A percentile compares a stretch with the other conserved stretches of the same genome.
Evolutionary conservation across 805 yeast genomes (phyloP).

Genomic region (Ogataea minuta): DNA sequence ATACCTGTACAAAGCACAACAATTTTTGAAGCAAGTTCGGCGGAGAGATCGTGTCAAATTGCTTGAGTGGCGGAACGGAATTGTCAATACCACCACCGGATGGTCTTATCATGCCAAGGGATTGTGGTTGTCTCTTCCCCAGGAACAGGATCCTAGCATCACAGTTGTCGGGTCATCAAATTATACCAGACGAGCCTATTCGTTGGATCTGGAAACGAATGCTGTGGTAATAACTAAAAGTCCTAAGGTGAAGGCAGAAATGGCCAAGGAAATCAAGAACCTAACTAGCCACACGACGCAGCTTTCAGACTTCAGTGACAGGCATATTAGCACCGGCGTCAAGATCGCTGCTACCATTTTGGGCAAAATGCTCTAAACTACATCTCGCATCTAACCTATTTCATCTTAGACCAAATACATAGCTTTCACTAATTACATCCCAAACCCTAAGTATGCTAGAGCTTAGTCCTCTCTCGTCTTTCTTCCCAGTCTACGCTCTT

Average conservation of each 20-base stretch:
- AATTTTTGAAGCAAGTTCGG: slow-evolving; percentile 45
- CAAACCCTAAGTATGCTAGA: neutral
- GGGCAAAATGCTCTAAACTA: slow-evolving; percentile 47
- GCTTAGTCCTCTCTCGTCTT: neutral
- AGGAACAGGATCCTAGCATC: slow-evolving; percentile 57
- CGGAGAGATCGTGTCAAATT: slow-evolving; percentile 50
- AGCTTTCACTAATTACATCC: neutral
- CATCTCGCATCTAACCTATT: neutral
- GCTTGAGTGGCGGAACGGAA: slow-evolving; percentile 85
- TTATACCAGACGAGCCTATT: slow-evolving; percentile 86
- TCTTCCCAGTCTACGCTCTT: slow-evolving; percentile 56
- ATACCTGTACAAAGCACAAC: slow-evolving; percentile 70
- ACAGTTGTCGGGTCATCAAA: slow-evolving; percentile 92
- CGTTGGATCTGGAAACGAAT: slow-evolving; percentile 84
- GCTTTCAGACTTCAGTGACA: slow-evolving; percentile 51
- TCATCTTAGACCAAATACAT: slow-evolving; percentile 6
- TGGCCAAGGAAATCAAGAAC: slow-evolving; percentile 64
- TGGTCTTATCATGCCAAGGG: slow-evolving; percentile 99
- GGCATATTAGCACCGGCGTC: slow-evolving; percentile 62
- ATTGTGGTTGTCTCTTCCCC: slow-evolving; percentile 71
- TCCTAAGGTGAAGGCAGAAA: slow-evolving; percentile 48
- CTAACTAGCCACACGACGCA: slow-evolving; percentile 51
- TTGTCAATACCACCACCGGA: slow-evolving; percentile 76
- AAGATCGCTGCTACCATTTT: slow-evolving; percentile 62
- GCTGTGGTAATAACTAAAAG: slow-evolving; percentile 76